Evolutionary conservation across 2,329 filamentous ascomycete species (phyloP), one percentile per base, ranked within the genome.

Genomic region (Apiospora arundinis): DNA sequence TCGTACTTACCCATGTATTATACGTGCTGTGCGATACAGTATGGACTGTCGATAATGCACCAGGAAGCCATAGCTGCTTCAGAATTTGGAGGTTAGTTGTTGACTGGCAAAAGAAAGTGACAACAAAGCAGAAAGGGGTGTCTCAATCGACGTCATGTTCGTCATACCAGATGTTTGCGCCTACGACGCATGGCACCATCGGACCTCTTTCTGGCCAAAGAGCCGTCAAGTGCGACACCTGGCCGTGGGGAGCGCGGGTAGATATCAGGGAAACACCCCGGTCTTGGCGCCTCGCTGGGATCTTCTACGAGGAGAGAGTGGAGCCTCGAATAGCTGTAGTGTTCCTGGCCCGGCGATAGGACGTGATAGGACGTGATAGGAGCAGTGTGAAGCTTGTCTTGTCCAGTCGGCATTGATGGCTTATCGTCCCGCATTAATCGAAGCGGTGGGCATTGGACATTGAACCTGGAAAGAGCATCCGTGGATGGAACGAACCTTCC

Each of bases 211-310:
- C 45, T 48, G 45, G 45, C 45, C 45, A 48, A 6, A 48, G 45
- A 48, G 21, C 45, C 18, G 4, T 9, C 18, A n/a, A n/a, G 45
- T 48, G 45, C 45, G 45, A 48, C 45, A 4, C 21, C 18, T 48
- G 45, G 45, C 45, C 18, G 45, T 48, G 42, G 48, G 12, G 28
- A 63, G 56, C 14, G 56, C 56, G 56, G 56, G 56, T 40, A 63
- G 56, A 37, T 68, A 68, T 37, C 66, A 48, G 66, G 66, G 44
- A 45, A 68, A 37, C 44, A 48, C 46, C 66, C 66, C 66, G 66
- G 66, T 32, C 42, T 67, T 67, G 66, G 66, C 66, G 16, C 42
- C 21, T 60, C 25, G 25, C 52, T 8, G 18, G 28, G 28, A n/a
- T 60, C 16, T 9, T 37, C 25, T 21, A 16, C 8, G 9, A 21